phyloP scores from a whole-genome alignment of 2,329 filamentous ascomycete species.

The Ilyonectria robusta region DNA sequence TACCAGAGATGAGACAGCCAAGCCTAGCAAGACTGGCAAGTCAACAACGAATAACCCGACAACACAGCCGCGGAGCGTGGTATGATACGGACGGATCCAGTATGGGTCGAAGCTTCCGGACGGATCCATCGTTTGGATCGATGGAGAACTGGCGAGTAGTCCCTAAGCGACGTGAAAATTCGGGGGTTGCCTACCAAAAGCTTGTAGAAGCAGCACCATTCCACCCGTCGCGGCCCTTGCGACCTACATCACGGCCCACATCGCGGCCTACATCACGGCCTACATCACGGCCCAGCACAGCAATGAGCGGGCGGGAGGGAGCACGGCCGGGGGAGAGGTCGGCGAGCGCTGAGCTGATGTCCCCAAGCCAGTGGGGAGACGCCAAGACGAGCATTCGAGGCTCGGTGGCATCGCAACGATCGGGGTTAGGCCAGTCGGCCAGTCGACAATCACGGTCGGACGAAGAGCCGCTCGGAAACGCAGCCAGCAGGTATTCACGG shows the following conservation, averaged over 20 bases:
- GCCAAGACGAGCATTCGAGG: constrained; percentile 38
- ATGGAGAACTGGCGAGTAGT: constrained; percentile 56
- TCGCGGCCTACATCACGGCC: no score
- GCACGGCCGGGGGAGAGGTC: constrained; percentile 40
- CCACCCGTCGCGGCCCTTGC: constrained; percentile 53
- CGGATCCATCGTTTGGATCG: constrained; percentile 53
- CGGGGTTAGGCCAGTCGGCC: constrained; percentile 26
- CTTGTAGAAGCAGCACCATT: constrained; percentile 54
- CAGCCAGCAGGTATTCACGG: background rate
- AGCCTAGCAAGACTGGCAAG: constrained; percentile 43
- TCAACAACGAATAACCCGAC: constrained; percentile 35
- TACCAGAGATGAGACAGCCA: constrained; percentile 44
- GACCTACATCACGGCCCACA: no score
- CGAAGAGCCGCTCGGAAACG: background rate
- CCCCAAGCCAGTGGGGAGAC: constrained; percentile 47
- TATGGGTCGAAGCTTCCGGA: constrained; percentile 42
- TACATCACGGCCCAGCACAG: constrained; percentile 42
- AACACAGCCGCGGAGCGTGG: constrained; percentile 38
- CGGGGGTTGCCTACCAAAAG: constrained; percentile 52
- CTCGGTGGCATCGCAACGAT: constrained; percentile 38
- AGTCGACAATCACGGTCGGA: constrained; percentile 18
- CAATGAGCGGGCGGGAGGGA: constrained; percentile 40
- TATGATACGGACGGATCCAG: constrained; percentile 42
- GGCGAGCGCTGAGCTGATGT: constrained; percentile 39
- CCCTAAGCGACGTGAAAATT: constrained; percentile 44